A percentile compares a stretch with the other conserved stretches of the same genome.
Evolutionary conservation across 495 filamentous ascomycete species (phyloP).

Genomic region (Rusavskia elegans): DNA sequence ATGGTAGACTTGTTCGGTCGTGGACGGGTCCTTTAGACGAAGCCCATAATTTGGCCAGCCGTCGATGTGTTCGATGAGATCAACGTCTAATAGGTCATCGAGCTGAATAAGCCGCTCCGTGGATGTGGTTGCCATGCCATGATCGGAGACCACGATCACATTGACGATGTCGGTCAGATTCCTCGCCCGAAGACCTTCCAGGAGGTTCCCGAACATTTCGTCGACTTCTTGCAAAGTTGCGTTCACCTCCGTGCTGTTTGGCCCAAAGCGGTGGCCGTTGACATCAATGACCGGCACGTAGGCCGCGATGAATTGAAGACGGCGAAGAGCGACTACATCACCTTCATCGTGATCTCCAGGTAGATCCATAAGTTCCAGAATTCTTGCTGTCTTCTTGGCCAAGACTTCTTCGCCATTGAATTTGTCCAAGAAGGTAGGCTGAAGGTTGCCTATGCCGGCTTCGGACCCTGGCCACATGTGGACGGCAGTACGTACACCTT

Average conservation of each 20-base stretch:
- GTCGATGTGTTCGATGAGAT: slow-evolving; percentile 64
- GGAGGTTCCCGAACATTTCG: slow-evolving; percentile 54
- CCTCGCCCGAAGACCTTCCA: slow-evolving; percentile 58
- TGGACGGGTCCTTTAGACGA: slow-evolving; percentile 31
- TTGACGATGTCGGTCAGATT: slow-evolving; percentile 85
- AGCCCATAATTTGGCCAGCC: slow-evolving; percentile 94
- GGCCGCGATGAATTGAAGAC: slow-evolving; percentile 82
- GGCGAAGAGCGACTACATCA: slow-evolving; percentile 10
- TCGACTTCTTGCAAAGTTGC: slow-evolving; percentile 61
- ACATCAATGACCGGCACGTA: slow-evolving; percentile 87
- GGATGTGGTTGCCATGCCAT: slow-evolving; percentile 92
- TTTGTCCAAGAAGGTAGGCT: too few species aligned
- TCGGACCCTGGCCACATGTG: slow-evolving; percentile 99
- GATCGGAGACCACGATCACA: slow-evolving; percentile 92
- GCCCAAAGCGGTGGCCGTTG: slow-evolving; percentile 75
- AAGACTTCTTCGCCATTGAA: too few species aligned
- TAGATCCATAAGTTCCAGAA: too few species aligned
- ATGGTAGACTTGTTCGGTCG: slow-evolving; percentile 23
- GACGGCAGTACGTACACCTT: slow-evolving; percentile 57
- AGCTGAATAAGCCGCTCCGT: slow-evolving; percentile 74
- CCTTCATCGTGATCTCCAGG: too few species aligned
- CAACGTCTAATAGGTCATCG: slow-evolving; percentile 68
- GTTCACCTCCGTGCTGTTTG: slow-evolving; percentile 85
- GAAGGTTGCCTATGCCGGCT: slow-evolving; percentile 21
- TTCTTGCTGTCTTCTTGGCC: too few species aligned